These are phyloP conservation scores for Kwoniella dendrophila DNA, from an alignment of 768 basidiomycete genomes.

Conservation along the genomic window DNA sequence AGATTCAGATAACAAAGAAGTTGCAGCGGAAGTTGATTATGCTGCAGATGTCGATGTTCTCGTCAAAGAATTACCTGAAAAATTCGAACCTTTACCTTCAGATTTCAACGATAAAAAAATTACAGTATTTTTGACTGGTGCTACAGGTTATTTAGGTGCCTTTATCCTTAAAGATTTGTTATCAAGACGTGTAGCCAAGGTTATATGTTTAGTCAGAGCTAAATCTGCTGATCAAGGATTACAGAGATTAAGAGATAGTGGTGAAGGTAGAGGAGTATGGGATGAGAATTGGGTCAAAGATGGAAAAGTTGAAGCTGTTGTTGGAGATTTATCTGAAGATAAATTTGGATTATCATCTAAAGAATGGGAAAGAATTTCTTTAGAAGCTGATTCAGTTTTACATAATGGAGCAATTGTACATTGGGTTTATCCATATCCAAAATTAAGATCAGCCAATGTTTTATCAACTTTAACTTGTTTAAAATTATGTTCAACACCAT, in stretches of 20 bases:
- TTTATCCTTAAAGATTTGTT: conserved; percentile 85
- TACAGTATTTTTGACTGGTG: conserved; percentile 92
- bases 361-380: conserved; percentile 69
- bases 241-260: conserved; percentile 69
- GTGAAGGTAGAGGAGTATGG: conserved; percentile 83
- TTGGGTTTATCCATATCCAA: conserved; percentile 98
- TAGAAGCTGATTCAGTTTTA: conserved; percentile 77
- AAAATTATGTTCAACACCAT: conserved; percentile 64
- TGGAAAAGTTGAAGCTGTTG: conserved; percentile 73
- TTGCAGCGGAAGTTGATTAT: conserved; percentile 64
- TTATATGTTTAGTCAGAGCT: conserved; percentile 88
- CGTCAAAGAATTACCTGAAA: conserved; percentile 62
- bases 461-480: conserved; percentile 81
- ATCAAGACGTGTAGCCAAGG: conserved; percentile 71
- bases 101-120: conserved; percentile 64
- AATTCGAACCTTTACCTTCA: conserved; percentile 67
- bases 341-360: conserved; percentile 70
- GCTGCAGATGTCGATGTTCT: conserved; percentile 74
- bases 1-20: conserved; percentile 32
- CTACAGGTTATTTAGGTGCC: conserved; percentile 94
- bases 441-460: conserved; percentile 89
- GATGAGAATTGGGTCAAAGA: conserved; percentile 74
- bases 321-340: conserved; percentile 77
- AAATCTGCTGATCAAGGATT: conserved; percentile 66
- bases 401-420: conserved; percentile 99